Evolutionary conservation across 139 green algal genomes (phyloP).

Genomic region (Ulvella scutata): DNA sequence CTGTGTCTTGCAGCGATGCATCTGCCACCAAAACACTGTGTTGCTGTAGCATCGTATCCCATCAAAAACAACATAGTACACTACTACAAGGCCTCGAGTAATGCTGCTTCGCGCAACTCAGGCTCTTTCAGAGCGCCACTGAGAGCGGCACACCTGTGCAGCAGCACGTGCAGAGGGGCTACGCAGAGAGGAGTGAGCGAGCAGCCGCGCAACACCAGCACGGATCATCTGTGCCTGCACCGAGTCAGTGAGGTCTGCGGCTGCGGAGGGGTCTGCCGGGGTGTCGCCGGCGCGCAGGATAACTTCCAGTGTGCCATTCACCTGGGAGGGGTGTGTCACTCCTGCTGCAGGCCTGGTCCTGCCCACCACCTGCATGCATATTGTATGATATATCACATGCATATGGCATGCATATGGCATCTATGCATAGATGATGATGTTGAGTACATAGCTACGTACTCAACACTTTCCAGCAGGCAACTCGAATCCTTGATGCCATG

Average conservation of each 20-base stretch:
- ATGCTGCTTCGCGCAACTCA: no score
- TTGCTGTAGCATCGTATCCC: no score
- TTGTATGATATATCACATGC: not conserved
- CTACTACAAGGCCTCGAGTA: no score
- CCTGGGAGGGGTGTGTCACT: conserved; percentile 28
- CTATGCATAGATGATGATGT: not conserved
- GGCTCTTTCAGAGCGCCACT: no score
- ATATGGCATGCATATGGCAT: not conserved
- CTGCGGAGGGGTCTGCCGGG: not conserved
- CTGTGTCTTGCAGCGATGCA: no score
- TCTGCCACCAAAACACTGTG: no score
- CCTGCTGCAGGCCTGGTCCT: conserved; percentile 21
- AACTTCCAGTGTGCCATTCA: conserved; percentile 20
- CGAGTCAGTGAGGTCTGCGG: not conserved
- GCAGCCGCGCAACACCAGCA: conserved; percentile 21
- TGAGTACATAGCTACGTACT: no score
- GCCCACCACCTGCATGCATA: conserved; percentile 13
- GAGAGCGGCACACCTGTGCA: no score
- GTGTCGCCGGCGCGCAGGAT: conserved; percentile 14
- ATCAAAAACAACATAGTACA: no score
- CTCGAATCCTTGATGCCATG: no score
- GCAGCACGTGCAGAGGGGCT: not conserved
- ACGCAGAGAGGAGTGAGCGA: not conserved
- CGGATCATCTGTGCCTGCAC: conserved; percentile 16
- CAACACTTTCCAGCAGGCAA: no score